Base-by-base conservation (phyloP, 805 yeast species). In the Lachancea mirantina region DNA sequence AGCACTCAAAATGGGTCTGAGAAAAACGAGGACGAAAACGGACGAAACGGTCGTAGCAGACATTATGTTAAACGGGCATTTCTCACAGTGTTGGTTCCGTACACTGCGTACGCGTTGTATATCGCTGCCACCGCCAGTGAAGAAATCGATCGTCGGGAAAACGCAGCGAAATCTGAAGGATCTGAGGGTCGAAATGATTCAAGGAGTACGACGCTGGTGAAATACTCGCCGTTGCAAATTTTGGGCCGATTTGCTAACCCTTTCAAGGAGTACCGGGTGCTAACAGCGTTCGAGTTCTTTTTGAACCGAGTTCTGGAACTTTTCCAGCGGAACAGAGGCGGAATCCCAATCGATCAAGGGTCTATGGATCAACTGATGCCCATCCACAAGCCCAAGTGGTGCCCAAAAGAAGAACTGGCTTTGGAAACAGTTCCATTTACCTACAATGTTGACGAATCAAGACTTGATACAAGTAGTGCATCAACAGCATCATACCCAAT, bases 211-310 rank as follows among this genome's bases (percentile, higher is more conserved):
- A 41, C 61, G 10, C 27, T 56, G 29, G 28, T 38, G 29, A 64
- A 66, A 42, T 76, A 64, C 40, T 57, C 62, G 3, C 62, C 74
- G 2, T 47, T 78, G 38, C 61, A 62, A n/a, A 61, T 84, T 1
- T 70, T 72, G 13, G 96, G 96, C 7, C 65, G 87, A 45, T 89
- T 74, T 59, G 92, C 84, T 38, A 89, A 89, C 49, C 97, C 97
- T 2, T 89, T 89, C 53, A 70, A 70, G 11, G 96, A 89, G 52
- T 89, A 89, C 52, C 67, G 96, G 32, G 81, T 85, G 5, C 96
- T 88, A 57, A 85, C 96, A 0, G 66, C 84, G 6, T 82, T 82
- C 51, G 96, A 89, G 59, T 89, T 88, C 57, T 62, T 84, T 18
- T 64, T 72, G 26, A 80, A 88, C 45, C 64, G 96, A 14, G 39